Percentiles rank a stretch among this genome's conserved stretches.
phyloP scores from a whole-genome alignment of 2,329 filamentous ascomycete species.

The Aspergillus texensis region DNA sequence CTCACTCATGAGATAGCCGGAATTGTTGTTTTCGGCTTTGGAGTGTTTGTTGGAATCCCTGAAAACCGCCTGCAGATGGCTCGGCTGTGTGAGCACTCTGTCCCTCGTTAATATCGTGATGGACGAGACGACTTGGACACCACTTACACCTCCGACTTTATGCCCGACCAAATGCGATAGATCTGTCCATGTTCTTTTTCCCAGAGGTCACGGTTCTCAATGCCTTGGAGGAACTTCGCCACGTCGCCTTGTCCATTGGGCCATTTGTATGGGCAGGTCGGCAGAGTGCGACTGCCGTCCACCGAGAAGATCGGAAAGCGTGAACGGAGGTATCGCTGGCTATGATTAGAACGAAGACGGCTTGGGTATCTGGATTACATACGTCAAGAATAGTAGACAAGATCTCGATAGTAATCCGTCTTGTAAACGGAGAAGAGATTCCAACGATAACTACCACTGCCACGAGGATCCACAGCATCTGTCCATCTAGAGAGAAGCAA shows the following conservation, averaged over 20 bases:
- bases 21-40: constrained; percentile 47
- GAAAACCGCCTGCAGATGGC: constrained; percentile 42
- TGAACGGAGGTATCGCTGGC: constrained; percentile 1
- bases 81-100: constrained; percentile 41
- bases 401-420: no score
- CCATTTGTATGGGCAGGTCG: constrained; percentile 19
- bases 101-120: background rate
- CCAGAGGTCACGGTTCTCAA: constrained; percentile 38
- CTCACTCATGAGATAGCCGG: constrained; percentile 42
- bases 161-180: constrained; percentile 47
- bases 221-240: constrained; percentile 45
- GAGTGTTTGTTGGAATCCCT: constrained; percentile 48
- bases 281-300: constrained; percentile 6
- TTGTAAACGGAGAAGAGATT: no score
- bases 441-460: no score
- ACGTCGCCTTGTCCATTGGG: constrained; percentile 43
- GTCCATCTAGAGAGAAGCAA: no score
- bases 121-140: background rate
- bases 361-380: background rate
- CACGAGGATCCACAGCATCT: no score
- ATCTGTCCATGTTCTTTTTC: constrained; percentile 33
- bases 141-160: constrained; percentile 43
- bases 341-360: background rate
- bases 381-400: no score
- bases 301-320: constrained; percentile 9